These are phyloP conservation scores for Dillenia turbinata DNA, from an alignment of 164 flowering plant genomes.

Conservation along the genomic window DNA sequence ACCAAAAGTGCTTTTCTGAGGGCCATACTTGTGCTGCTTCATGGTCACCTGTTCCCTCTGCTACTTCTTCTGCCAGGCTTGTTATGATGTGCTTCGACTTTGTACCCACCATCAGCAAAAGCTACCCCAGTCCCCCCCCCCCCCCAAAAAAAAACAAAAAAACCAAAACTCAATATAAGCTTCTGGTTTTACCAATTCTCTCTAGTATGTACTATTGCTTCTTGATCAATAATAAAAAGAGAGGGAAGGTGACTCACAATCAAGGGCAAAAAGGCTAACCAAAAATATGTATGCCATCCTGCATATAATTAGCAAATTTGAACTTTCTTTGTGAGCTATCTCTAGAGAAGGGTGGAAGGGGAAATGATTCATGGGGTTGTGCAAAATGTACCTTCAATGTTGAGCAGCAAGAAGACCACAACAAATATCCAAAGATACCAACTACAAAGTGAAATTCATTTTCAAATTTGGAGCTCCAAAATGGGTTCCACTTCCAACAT, in stretches of 20 bases:
- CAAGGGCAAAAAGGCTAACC: conserved; percentile 89
- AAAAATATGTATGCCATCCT: conserved; percentile 98
- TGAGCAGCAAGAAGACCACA: conserved; percentile 76
- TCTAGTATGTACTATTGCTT: no score
- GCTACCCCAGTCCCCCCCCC: conserved; percentile 30
- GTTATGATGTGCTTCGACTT: conserved; percentile 83
- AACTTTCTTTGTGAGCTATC: background rate
- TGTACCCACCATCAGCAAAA: conserved; percentile 81
- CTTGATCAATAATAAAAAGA: no score
- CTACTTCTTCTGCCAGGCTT: conserved; percentile 82
- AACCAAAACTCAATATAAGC: background rate
- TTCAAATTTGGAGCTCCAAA: background rate
- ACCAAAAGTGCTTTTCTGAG: conserved; percentile 93
- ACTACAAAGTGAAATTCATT: conserved; percentile 44
- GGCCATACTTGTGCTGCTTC: conserved; percentile 60
- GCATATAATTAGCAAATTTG: conserved; percentile 17
- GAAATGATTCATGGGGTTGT: background rate
- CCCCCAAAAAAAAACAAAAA: background rate
- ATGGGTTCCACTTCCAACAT: no score
- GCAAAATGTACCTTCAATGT: conserved; percentile 55
- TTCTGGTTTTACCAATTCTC: no score
- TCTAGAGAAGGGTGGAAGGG: background rate
- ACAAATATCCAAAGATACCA: conserved; percentile 97
- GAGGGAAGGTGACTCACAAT: conserved; percentile 44
- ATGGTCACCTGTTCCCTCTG: conserved; percentile 55